These are phyloP conservation scores for Blastobotrys parvus DNA, from an alignment of 805 yeast genomes.

Conservation along the genomic window DNA sequence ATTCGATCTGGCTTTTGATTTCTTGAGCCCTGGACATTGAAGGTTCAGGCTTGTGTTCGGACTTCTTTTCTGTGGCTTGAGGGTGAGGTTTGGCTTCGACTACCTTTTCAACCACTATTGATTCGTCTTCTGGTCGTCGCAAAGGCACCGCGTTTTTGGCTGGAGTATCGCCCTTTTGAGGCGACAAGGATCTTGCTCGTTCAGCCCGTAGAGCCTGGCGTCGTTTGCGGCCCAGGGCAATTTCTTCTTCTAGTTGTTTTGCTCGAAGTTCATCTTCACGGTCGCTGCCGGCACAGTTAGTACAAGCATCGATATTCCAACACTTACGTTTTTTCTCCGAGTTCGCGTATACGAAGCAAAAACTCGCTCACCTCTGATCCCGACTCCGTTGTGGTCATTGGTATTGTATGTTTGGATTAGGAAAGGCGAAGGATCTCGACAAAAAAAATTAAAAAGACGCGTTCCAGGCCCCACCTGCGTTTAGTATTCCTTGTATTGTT, in stretches of 20 bases:
- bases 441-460: too few relatives aligned
- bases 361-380: slow-evolving; percentile 22
- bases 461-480: too few relatives aligned
- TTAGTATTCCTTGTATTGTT: too few relatives aligned
- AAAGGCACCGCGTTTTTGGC: neutral
- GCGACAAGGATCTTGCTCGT: slow-evolving; percentile 17
- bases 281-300: slow-evolving; percentile 9
- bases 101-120: neutral
- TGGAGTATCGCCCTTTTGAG: slow-evolving; percentile 5
- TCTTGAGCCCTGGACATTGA: slow-evolving; percentile 6
- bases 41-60: neutral
- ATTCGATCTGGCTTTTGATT: slow-evolving; percentile 8
- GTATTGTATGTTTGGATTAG: neutral
- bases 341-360: slow-evolving; percentile 21
- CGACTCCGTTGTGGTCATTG: neutral
- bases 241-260: slow-evolving; percentile 22
- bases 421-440: neutral
- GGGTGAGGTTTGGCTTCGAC: too few relatives aligned
- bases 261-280: slow-evolving; percentile 27
- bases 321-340: slow-evolving; percentile 25
- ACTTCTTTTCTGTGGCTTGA: neutral
- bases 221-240: slow-evolving; percentile 22
- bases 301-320: neutral
- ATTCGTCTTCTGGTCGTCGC: neutral
- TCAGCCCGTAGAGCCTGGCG: slow-evolving; percentile 20